Percentiles rank a stretch among this genome's conserved stretches.
phyloP scores from a whole-genome alignment of 2,329 filamentous ascomycete species.

The Ascochyta fabae region DNA sequence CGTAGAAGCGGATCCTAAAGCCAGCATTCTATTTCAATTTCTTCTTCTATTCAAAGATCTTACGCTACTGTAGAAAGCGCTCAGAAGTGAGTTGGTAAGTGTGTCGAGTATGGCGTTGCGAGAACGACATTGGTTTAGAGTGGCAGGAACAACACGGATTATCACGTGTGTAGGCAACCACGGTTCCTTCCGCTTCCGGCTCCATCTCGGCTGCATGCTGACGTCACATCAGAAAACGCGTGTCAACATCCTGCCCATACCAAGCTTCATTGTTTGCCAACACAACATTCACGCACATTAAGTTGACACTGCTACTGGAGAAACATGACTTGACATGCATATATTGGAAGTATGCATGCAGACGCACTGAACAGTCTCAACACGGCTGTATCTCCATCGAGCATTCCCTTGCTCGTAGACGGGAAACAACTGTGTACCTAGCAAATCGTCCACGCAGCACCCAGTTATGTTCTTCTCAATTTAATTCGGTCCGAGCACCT shows the following conservation, averaged over 20 bases:
- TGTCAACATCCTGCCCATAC: constrained; percentile 8
- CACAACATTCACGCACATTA: background rate
- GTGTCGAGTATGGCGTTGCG: no score
- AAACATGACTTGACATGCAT: background rate
- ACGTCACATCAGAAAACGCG: background rate
- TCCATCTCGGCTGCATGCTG: background rate
- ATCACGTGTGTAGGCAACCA: constrained; percentile 1
- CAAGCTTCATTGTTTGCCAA: constrained; percentile 1
- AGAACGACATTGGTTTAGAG: no score
- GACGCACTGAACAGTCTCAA: background rate
- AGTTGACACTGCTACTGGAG: background rate
- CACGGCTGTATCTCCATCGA: background rate
- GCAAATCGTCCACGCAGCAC: background rate
- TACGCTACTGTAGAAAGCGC: no score
- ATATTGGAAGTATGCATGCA: background rate
- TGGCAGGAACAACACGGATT: background rate
- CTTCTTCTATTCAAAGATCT: no score
- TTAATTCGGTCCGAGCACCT: constrained; percentile 5
- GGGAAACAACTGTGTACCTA: background rate
- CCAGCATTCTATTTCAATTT: no score
- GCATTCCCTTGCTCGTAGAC: background rate
- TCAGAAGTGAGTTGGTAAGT: no score
- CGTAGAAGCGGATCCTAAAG: no score
- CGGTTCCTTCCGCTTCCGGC: constrained; percentile 13
- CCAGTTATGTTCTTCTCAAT: background rate